phyloP scores from a whole-genome alignment of 805 yeast genomes.

The Kazachstania viticola region DNA sequence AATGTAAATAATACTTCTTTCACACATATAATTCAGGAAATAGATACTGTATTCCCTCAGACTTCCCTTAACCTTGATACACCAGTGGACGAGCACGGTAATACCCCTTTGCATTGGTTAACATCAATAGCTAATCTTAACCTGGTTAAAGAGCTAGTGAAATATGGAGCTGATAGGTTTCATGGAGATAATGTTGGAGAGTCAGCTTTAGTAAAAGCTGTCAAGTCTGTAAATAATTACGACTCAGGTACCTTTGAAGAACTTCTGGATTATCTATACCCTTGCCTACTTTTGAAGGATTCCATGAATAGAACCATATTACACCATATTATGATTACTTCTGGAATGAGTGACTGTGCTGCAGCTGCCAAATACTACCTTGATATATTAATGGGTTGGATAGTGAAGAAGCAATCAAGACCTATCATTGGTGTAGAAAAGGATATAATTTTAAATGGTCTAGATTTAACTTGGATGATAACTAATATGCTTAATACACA shows the following conservation, averaged over 20 bases:
- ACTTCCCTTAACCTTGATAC: conserved; percentile 50
- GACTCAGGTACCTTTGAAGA: conserved; percentile 66
- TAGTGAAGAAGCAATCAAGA: conserved; percentile 35
- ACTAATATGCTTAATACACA: conserved; percentile 72
- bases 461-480: conserved; percentile 46
- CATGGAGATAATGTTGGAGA: conserved; percentile 78
- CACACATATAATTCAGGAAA: conserved; percentile 14
- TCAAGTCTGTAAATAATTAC: conserved; percentile 60
- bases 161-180: conserved; percentile 49
- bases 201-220: conserved; percentile 74
- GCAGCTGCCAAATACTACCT: conserved; percentile 65
- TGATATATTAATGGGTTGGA: conserved; percentile 66
- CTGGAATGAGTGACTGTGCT: conserved; percentile 64
- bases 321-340: conserved; percentile 76
- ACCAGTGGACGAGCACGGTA: conserved; percentile 87
- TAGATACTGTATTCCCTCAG: conserved; percentile 16
- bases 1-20: conserved; percentile 5
- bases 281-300: conserved; percentile 56
- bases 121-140: conserved; percentile 74
- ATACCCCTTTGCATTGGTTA: conserved; percentile 93
- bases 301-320: conserved; percentile 65
- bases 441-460: conserved; percentile 35
- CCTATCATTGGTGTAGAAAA: conserved; percentile 17
- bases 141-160: conserved; percentile 57
- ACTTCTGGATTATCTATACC: conserved; percentile 62